Percentiles rank a stretch among this genome's conserved stretches.
Evolutionary conservation across 495 filamentous ascomycete genomes (phyloP).

Genomic region (Alectoria sarmentosa): DNA sequence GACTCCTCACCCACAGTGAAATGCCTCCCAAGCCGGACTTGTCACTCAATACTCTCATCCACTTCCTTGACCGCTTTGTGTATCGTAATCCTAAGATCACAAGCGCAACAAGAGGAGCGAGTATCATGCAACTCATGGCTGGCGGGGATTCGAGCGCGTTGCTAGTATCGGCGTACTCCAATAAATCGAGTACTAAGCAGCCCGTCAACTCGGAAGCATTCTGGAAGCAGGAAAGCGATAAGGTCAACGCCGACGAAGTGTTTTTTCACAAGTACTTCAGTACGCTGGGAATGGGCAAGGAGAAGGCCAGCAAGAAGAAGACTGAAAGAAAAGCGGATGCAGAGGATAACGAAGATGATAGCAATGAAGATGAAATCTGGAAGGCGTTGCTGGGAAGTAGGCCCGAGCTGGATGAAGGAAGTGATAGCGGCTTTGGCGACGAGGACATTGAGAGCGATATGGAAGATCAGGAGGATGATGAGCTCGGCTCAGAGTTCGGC

Average conservation of each 20-base stretch:
- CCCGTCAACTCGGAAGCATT: constrained; percentile 82
- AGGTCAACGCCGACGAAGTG: constrained; percentile 83
- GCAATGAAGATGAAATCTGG: constrained; percentile 77
- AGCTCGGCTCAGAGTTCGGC: constrained; percentile 36
- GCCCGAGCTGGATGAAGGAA: constrained; percentile 68
- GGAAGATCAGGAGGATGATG: constrained; percentile 46
- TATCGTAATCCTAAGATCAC: constrained; percentile 73
- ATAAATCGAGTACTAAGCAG: constrained; percentile 39
- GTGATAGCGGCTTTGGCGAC: constrained; percentile 51
- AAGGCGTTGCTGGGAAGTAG: constrained; percentile 76
- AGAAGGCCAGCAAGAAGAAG: constrained; percentile 47
- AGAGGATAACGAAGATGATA: constrained; percentile 42
- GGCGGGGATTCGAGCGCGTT: constrained; percentile 56
- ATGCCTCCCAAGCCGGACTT: constrained; percentile 85
- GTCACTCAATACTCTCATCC: constrained; percentile 75
- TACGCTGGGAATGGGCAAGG: constrained; percentile 64
- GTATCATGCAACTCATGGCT: constrained; percentile 92
- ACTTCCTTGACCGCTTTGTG: constrained; percentile 95
- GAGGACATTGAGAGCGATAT: constrained; percentile 34
- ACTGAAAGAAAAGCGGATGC: constrained; percentile 43
- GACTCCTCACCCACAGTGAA: constrained; percentile 56
- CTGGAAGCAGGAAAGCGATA: constrained; percentile 81
- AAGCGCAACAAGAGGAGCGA: constrained; percentile 56
- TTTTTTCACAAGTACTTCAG: constrained; percentile 98
- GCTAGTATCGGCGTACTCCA: constrained; percentile 52